phyloP scores from a whole-genome alignment of 352 stramenopile genomes.

The Phytophthora citrophthora region DNA sequence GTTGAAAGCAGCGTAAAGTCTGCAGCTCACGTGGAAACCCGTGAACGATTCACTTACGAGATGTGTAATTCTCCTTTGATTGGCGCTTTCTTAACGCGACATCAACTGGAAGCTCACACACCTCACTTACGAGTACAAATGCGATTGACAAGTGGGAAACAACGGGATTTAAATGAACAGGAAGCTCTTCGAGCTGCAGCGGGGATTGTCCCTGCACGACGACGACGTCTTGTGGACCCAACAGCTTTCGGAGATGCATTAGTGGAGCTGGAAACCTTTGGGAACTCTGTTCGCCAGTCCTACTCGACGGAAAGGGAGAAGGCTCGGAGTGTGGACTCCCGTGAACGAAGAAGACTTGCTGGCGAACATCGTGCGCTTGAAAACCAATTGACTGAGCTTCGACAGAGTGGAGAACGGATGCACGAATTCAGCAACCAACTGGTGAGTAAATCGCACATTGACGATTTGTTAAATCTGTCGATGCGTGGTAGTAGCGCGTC shows the following conservation, averaged over 20 bases:
- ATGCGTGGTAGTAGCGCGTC: background rate
- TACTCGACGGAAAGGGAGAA: slow-evolving; percentile 56
- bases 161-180: slow-evolving; percentile 52
- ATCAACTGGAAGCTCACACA: slow-evolving; percentile 60
- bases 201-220: slow-evolving; percentile 36
- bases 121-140: slow-evolving; percentile 58
- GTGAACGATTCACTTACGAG: slow-evolving; percentile 60
- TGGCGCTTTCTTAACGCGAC: slow-evolving; percentile 53
- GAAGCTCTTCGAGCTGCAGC: slow-evolving; percentile 51
- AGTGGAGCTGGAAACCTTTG: slow-evolving; percentile 61
- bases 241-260: slow-evolving; percentile 59
- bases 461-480: slow-evolving; percentile 25
- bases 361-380: slow-evolving; percentile 48
- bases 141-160: slow-evolving; percentile 56
- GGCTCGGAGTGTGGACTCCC: slow-evolving; percentile 36
- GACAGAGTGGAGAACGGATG: slow-evolving; percentile 40
- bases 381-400: slow-evolving; percentile 46
- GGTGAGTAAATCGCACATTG: slow-evolving; percentile 60
- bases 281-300: slow-evolving; percentile 49
- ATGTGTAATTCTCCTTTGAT: slow-evolving; percentile 78
- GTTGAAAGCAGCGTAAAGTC: background rate
- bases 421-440: slow-evolving; percentile 77
- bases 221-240: slow-evolving; percentile 54
- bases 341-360: slow-evolving; percentile 38
- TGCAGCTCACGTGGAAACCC: slow-evolving; percentile 43